phyloP scores from a whole-genome alignment of 306 rosid species.

The Dalbergia oliveri region DNA sequence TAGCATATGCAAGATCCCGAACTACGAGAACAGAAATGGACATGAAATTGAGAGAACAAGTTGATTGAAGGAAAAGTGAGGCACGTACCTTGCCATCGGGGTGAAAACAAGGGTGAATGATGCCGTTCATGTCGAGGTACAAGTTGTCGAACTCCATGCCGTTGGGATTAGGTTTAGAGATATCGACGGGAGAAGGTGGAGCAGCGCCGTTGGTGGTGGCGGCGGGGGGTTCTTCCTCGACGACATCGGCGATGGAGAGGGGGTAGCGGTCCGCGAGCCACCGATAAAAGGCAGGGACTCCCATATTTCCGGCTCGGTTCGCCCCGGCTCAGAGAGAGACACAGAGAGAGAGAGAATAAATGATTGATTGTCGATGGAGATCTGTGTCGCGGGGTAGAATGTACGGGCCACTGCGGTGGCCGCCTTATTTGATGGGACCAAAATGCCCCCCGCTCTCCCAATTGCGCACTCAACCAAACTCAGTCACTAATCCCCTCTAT shows the following conservation, averaged over 20 bases:
- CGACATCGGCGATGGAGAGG: conserved; percentile 77
- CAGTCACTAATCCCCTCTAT: too few species aligned
- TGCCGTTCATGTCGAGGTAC: conserved; percentile 94
- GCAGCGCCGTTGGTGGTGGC: conserved; percentile 44
- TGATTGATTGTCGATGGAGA: conserved; percentile 36
- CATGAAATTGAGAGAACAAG: not conserved
- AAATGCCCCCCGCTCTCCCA: conserved; percentile 54
- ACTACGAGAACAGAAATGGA: not conserved
- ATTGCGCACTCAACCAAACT: conserved; percentile 5
- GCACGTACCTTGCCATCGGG: conserved; percentile 86
- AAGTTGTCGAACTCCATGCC: conserved; percentile 91
- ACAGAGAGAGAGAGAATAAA: not conserved
- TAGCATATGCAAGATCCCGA: not conserved
- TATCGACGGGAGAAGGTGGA: conserved; percentile 52
- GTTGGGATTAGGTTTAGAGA: conserved; percentile 87
- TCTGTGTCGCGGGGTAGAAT: conserved; percentile 50
- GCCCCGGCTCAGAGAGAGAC: conserved; percentile 43
- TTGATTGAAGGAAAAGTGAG: not conserved
- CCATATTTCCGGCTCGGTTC: conserved; percentile 70
- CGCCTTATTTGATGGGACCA: conserved; percentile 46
- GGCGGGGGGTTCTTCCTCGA: conserved; percentile 69
- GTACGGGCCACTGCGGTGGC: conserved; percentile 48
- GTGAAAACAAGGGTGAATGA: conserved; percentile 96
- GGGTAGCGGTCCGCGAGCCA: conserved; percentile 99
- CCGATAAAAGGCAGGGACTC: conserved; percentile 97